These are phyloP conservation scores for Magnusiomyces ingens DNA, from an alignment of 1,139 yeast genomes.

Conservation along the genomic window DNA sequence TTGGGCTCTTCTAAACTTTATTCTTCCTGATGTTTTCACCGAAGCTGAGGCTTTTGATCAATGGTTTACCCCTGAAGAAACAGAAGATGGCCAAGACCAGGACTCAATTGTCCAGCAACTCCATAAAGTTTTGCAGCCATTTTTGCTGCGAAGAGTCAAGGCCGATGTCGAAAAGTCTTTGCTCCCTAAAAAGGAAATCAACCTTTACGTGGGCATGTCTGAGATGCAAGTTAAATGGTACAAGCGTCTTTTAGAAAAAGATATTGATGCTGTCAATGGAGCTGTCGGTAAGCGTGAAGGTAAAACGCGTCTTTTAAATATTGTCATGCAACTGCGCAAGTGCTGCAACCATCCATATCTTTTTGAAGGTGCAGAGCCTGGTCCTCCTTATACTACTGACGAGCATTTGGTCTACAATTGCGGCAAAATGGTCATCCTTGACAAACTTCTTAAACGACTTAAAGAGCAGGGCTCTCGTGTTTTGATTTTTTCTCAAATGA, in stretches of 20 bases:
- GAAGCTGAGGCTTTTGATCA: slow-evolving; percentile 88
- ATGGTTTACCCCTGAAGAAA: slow-evolving; percentile 49
- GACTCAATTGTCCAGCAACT: slow-evolving; percentile 74
- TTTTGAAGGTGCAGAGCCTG: slow-evolving; percentile 98
- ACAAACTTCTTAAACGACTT: slow-evolving; percentile 69
- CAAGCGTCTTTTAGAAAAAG: slow-evolving; percentile 79
- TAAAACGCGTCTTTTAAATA: slow-evolving; percentile 81
- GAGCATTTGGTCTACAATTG: slow-evolving; percentile 86
- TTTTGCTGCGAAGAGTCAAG: slow-evolving; percentile 80
- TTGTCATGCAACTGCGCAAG: slow-evolving; percentile 93
- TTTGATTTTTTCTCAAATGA: slow-evolving; percentile 91
- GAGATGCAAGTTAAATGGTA: slow-evolving; percentile 94
- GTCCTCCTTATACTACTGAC: slow-evolving; percentile 96
- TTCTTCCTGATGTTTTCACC: slow-evolving; percentile 93
- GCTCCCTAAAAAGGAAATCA: slow-evolving; percentile 82
- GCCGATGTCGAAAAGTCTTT: slow-evolving; percentile 89
- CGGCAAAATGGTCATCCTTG: slow-evolving; percentile 85
- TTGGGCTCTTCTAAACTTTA: slow-evolving; percentile 88
- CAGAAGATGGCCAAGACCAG: slow-evolving; percentile 44
- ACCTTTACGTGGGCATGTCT: slow-evolving; percentile 90
- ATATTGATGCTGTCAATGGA: slow-evolving; percentile 94
- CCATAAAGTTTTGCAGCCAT: slow-evolving; percentile 86
- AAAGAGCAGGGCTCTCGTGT: slow-evolving; percentile 81
- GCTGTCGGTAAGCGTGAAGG: slow-evolving; percentile 87
- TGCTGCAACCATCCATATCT: slow-evolving; percentile 96